Evolutionary conservation across 306 rosid genomes (phyloP).

Genomic region (Prunus kanzakura): DNA sequence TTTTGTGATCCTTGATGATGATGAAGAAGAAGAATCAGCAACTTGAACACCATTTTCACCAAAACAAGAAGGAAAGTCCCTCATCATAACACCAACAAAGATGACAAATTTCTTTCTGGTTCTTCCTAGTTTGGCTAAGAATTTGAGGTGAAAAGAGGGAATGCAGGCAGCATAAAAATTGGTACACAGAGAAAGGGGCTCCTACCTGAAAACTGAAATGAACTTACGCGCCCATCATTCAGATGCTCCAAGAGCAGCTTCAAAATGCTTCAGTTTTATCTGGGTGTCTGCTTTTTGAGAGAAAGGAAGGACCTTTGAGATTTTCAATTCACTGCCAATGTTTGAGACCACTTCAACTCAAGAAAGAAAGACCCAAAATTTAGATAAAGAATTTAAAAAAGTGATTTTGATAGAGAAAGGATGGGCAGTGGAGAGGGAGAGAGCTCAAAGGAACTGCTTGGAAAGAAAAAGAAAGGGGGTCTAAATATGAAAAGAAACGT

Average conservation of each 20-base stretch:
- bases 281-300: slow-evolving; percentile 15
- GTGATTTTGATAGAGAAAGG: slow-evolving; percentile 9
- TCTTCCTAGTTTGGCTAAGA: slow-evolving; percentile 7
- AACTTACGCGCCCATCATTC: slow-evolving; percentile 9
- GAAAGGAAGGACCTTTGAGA: too few relatives aligned
- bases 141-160: background rate
- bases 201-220: slow-evolving; percentile 24
- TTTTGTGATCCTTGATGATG: slow-evolving; percentile 44
- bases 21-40: slow-evolving; percentile 60
- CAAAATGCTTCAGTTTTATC: slow-evolving; percentile 27
- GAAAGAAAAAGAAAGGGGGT: slow-evolving; percentile 7
- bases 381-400: background rate
- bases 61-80: slow-evolving; percentile 90
- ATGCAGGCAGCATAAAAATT: background rate
- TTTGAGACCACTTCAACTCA: background rate
- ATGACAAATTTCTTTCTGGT: slow-evolving; percentile 10
- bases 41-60: slow-evolving; percentile 91
- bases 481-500: slow-evolving; percentile 26
- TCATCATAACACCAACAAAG: slow-evolving; percentile 40
- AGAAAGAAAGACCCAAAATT: slow-evolving; percentile 11
- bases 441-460: slow-evolving; percentile 33
- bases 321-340: too few relatives aligned
- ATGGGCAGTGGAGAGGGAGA: slow-evolving; percentile 21
- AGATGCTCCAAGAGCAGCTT: slow-evolving; percentile 26
- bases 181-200: background rate